Base-by-base conservation (phyloP, 257 asterid species). In the Marsdenia floribunda region DNA sequence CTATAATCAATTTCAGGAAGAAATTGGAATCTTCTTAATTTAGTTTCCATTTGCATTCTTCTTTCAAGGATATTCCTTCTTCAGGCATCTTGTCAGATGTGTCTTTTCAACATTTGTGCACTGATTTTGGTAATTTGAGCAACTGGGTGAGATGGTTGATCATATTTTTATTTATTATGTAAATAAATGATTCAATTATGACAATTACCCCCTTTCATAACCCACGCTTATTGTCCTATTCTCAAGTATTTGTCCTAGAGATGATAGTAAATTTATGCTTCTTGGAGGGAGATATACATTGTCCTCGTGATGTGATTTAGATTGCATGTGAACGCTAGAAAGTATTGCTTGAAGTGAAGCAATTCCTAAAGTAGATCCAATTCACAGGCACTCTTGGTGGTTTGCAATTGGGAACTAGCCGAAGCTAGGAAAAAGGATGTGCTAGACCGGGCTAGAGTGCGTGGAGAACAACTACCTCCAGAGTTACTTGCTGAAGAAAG, bases 371-470 rank as follows among this genome's bases (percentile, higher is more conserved):
- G 61, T 37, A 49, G 73, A 64, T 38, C 40, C 44, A 57, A 65
- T 75, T 67, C 63, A 47, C 81, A 91, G 97, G 93, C 99, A 0
- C 94, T 95, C 61, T 72, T 87, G 78, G 93, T 92, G 70, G 94
- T 95, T 83, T 89, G 89, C 82, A 91, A 92, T 70, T 95, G 99
- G 99, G 97, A 95, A 78, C 84, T 95, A 57, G 85, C 91, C 60
- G 99, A 95, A 86, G 88, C 86, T 71, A 86, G 90, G 77, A 95
- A 90, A 85, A 90, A 85, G 80, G 96, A 92, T 82, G 93, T 93
- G 5, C 78, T 92, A 74, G 98, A 95, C 76, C 94, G 96, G 83
- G 99, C 99, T 53, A 82, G 93, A 83, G 96, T 92, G 73, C 93
- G 99, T 38, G 97, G 97, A 65, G 98, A 92, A 85, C 86, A 83